A percentile compares a stretch with the other conserved stretches of the same genome.
Conservation (phyloP, 805 yeast genomes). For the Zygosaccharomyces siamensis region DNA sequence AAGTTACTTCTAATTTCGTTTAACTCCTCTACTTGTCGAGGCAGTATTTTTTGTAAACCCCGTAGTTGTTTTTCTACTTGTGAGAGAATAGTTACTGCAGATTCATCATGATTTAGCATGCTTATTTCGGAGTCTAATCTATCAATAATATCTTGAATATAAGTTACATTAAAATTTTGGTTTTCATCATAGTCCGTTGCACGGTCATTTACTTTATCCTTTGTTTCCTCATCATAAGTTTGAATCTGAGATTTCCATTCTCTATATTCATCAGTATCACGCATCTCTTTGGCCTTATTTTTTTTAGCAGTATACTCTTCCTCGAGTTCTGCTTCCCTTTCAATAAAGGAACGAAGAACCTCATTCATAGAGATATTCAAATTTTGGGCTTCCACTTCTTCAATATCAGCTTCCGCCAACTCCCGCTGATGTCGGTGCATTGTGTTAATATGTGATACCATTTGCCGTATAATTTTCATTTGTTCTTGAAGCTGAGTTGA, state of each 20-base stretch:
- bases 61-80: constrained; percentile 25
- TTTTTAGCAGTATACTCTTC: constrained; percentile 31
- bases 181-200: constrained; percentile 38
- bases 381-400: constrained; percentile 39
- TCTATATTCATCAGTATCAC: constrained; percentile 25
- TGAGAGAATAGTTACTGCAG: constrained; percentile 36
- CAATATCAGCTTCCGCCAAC: constrained; percentile 26
- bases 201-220: constrained; percentile 37
- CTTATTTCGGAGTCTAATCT: constrained; percentile 45
- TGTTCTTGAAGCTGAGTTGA: constrained; percentile 19
- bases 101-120: constrained; percentile 36
- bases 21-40: constrained; percentile 20
- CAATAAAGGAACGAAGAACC: constrained; percentile 30
- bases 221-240: constrained; percentile 38
- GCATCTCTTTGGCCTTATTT: constrained; percentile 25
- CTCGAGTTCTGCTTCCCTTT: constrained; percentile 26
- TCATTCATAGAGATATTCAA: constrained; percentile 32
- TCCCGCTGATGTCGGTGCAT: constrained; percentile 28
- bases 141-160: constrained; percentile 39
- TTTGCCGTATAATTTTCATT: constrained; percentile 20
- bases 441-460: constrained; percentile 22
- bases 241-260: constrained; percentile 30
- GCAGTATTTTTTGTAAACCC: constrained; percentile 21
- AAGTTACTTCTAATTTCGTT: constrained; percentile 37
- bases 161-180: constrained; percentile 37